Percentiles rank a stretch among this genome's conserved stretches.
Evolutionary conservation across 495 filamentous ascomycete species (phyloP).

Genomic region (Articulospora tetracladia): DNA sequence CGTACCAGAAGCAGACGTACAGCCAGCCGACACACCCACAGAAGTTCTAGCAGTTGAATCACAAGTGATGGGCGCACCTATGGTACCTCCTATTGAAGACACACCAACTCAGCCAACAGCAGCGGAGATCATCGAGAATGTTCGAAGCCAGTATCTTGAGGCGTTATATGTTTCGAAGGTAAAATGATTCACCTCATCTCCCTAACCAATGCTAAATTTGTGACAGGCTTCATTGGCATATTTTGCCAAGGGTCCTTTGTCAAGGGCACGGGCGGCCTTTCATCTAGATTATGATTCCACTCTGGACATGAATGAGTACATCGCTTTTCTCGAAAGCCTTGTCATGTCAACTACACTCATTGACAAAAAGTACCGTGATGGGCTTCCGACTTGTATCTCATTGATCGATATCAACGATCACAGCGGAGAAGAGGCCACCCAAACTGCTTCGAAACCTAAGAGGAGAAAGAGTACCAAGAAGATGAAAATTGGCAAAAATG

Average conservation of each 20-base stretch:
- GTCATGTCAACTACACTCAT: slow-evolving; percentile 70
- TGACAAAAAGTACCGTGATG: slow-evolving; percentile 84
- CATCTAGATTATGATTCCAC: slow-evolving; percentile 51
- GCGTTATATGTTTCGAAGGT: slow-evolving; percentile 89
- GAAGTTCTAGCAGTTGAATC: neutral
- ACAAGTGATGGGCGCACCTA: neutral
- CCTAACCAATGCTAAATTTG: slow-evolving; percentile 15
- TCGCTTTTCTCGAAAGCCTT: slow-evolving; percentile 65
- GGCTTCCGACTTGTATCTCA: slow-evolving; percentile 62
- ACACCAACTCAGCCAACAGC: slow-evolving; percentile 43
- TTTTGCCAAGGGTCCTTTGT: slow-evolving; percentile 92
- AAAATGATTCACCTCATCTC: neutral
- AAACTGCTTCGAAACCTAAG: slow-evolving; percentile 30
- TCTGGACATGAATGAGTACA: slow-evolving; percentile 54
- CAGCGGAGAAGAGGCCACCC: slow-evolving; percentile 56
- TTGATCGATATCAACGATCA: slow-evolving; percentile 54
- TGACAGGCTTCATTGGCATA: slow-evolving; percentile 82
- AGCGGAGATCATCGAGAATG: slow-evolving; percentile 61
- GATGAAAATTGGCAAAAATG: slow-evolving; percentile 70
- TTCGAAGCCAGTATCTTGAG: slow-evolving; percentile 77
- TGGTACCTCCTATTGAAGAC: slow-evolving; percentile 5
- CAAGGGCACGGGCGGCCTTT: slow-evolving; percentile 78
- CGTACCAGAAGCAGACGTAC: slow-evolving; percentile 1
- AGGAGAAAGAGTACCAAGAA: slow-evolving; percentile 64
- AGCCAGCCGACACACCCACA: neutral